Evolutionary conservation across 345 rosid genomes (phyloP).

Genomic region (Limnanthes douglasii): DNA sequence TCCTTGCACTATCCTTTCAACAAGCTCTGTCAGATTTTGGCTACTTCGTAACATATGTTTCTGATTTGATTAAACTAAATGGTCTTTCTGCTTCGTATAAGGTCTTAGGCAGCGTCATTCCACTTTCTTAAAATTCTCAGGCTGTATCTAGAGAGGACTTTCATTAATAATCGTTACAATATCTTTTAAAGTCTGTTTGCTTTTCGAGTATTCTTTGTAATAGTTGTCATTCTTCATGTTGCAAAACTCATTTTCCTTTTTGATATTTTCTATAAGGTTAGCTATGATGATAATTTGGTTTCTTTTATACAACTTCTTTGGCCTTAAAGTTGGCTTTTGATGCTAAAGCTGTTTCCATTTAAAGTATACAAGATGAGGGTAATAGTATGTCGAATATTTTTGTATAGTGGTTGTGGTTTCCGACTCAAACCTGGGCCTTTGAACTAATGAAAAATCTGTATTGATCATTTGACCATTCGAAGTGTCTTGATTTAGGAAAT

Average conservation of each 20-base stretch:
- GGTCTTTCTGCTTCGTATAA: constrained; percentile 2
- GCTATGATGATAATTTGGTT: not conserved
- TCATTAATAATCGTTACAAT: too few relatives aligned
- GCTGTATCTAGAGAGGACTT: too few relatives aligned
- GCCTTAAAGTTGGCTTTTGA: not conserved
- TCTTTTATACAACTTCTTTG: not conserved
- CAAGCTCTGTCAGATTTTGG: too few relatives aligned
- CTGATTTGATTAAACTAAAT: too few relatives aligned
- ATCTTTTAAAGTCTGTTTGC: too few relatives aligned
- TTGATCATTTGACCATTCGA: too few relatives aligned
- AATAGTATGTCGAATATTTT: not conserved
- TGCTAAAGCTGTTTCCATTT: not conserved
- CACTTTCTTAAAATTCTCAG: not conserved
- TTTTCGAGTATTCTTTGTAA: too few relatives aligned
- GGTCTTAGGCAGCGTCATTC: not conserved
- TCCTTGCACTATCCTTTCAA: too few relatives aligned
- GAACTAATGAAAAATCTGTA: too few relatives aligned
- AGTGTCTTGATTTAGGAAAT: too few relatives aligned
- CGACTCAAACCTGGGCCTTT: too few relatives aligned
- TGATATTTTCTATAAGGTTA: not conserved
- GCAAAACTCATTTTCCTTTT: not conserved
- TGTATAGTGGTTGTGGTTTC: too few relatives aligned
- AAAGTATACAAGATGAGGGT: not conserved
- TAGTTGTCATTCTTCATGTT: not conserved
- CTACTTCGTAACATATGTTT: not conserved